Percentiles rank a stretch among this genome's conserved stretches.
Evolutionary conservation across 2,329 filamentous ascomycete species (phyloP).

Genomic region (Orbilia ellipsospora): DNA sequence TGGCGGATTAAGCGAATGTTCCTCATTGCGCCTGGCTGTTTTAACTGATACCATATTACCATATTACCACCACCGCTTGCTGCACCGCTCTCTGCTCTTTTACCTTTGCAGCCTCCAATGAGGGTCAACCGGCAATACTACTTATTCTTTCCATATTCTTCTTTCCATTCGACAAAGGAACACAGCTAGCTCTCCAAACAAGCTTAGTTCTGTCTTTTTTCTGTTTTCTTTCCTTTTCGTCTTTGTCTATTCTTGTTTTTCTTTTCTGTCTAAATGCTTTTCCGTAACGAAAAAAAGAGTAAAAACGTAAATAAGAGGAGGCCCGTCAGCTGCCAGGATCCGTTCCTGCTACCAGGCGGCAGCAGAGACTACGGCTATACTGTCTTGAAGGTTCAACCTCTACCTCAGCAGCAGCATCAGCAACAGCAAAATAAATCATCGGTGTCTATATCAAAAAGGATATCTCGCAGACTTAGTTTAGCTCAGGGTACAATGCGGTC

Average conservation of each 20-base stretch:
- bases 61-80: too few species aligned
- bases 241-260: conserved; percentile 1
- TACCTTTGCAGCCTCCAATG: conserved; percentile 18
- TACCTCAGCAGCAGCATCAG: background rate
- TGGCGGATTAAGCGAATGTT: conserved; percentile 33
- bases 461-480: conserved; percentile 19
- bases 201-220: too few species aligned
- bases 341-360: conserved; percentile 25
- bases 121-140: too few species aligned
- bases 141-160: conserved; percentile 12
- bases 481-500: conserved; percentile 16
- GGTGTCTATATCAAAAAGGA: conserved; percentile 32
- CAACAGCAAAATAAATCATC: conserved; percentile 12
- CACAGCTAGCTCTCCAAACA: too few species aligned
- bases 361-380: conserved; percentile 29
- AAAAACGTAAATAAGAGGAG: conserved; percentile 20
- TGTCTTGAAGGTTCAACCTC: conserved; percentile 13
- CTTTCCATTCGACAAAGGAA: conserved; percentile 4
- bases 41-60: too few species aligned
- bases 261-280: conserved; percentile 15
- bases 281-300: conserved; percentile 17
- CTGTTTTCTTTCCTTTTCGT: background rate
- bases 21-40: conserved; percentile 2
- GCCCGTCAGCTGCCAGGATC: conserved; percentile 39
- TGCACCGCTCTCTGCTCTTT: conserved; percentile 5